Conservation (phyloP, 805 yeast genomes). For the Tetrapisispora namnaoensis region DNA sequence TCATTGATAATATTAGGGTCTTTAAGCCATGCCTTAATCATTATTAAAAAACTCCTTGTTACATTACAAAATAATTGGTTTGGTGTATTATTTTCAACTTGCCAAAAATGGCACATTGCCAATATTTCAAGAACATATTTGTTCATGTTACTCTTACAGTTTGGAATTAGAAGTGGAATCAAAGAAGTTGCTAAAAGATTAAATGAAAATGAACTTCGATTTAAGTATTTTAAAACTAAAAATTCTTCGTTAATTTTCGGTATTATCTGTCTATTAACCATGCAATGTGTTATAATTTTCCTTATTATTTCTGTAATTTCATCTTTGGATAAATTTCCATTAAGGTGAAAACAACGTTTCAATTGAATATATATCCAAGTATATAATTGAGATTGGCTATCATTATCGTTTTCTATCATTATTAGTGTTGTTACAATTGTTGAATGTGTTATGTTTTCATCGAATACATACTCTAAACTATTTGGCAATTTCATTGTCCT, state of each 20-base stretch:
- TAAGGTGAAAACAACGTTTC: constrained; percentile 9
- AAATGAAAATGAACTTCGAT: constrained; percentile 4
- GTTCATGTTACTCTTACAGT: constrained; percentile 1
- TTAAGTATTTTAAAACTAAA: constrained; percentile 10
- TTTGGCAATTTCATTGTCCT: constrained; percentile 8
- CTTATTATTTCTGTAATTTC: constrained; percentile 4
- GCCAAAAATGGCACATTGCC: constrained; percentile 13
- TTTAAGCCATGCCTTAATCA: constrained; percentile 10
- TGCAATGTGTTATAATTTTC: constrained; percentile 7
- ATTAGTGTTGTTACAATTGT: background rate
- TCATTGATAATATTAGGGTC: background rate
- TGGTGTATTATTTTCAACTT: background rate
- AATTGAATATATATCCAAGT: constrained; percentile 13
- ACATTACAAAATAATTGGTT: constrained; percentile 5
- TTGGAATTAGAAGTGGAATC: constrained; percentile 6
- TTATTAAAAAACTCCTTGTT: constrained; percentile 7
- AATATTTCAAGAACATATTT: constrained; percentile 9
- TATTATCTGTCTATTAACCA: constrained; percentile 5
- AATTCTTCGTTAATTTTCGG: constrained; percentile 7
- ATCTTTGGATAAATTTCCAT: background rate
- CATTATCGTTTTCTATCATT: background rate
- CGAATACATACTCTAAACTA: constrained; percentile 9
- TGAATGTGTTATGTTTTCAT: background rate
- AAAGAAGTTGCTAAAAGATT: constrained; percentile 5
- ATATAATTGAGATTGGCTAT: constrained; percentile 6